A percentile compares a stretch with the other conserved stretches of the same genome.
Evolutionary conservation across 1,139 yeast species (phyloP).

Genomic region (Hyphopichia khmerensis): DNA sequence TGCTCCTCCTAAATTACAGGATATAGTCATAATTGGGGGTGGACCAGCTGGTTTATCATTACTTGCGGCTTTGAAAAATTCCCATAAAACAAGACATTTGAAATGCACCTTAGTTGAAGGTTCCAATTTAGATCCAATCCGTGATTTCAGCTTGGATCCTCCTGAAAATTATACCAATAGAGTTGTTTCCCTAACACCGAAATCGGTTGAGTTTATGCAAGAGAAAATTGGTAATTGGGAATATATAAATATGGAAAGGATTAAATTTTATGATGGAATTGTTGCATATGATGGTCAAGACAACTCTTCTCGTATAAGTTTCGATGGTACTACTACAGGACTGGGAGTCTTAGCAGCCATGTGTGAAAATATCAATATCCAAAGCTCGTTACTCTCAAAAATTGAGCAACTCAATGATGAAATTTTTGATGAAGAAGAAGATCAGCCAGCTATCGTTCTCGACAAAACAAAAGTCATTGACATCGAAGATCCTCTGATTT

Average conservation of each 20-base stretch:
- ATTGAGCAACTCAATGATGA: conserved; percentile 48
- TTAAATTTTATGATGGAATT: conserved; percentile 77
- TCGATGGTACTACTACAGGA: conserved; percentile 57
- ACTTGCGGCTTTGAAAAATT: conserved; percentile 72
- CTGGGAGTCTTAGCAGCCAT: conserved; percentile 62
- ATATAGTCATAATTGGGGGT: conserved; percentile 90
- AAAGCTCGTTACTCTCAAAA: conserved; percentile 60
- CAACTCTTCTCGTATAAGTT: conserved; percentile 64
- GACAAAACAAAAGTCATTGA: conserved; percentile 67
- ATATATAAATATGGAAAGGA: conserved; percentile 63
- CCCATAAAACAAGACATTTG: conserved; percentile 59
- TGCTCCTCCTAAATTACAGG: conserved; percentile 38
- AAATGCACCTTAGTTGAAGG: conserved; percentile 76
- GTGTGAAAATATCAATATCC: conserved; percentile 87
- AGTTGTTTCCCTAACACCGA: conserved; percentile 84
- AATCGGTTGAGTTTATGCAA: conserved; percentile 64
- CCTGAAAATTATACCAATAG: conserved; percentile 71
- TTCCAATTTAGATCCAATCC: conserved; percentile 53
- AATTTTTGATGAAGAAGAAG: conserved; percentile 14
- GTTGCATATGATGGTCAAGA: conserved; percentile 82
- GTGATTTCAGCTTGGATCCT: conserved; percentile 51
- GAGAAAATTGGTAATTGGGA: conserved; percentile 74
- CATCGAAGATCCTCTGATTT: conserved; percentile 31
- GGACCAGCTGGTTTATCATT: conserved; percentile 96
- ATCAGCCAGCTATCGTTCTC: conserved; percentile 40